Base-by-base conservation (phyloP, 768 basidiomycete species). In the Termitomyces sp. region DNA sequence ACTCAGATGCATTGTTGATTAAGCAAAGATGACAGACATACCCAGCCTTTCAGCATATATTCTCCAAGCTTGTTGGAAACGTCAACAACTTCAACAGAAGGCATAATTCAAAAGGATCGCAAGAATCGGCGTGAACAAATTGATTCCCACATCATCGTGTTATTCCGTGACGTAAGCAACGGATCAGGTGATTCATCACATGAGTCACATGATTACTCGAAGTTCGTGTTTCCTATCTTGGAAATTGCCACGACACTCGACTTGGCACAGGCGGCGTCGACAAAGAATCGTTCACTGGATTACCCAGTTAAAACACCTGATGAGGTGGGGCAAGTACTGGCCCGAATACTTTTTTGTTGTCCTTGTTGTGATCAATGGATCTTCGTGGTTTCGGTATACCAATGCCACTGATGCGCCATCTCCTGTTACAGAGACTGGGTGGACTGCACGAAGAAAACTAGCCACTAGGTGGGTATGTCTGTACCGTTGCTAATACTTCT, bases 1-100 rank as follows among this genome's bases (percentile, higher is more conserved):
- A 36, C 58, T 44, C 54, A 50, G 30, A 43, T 6, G 7, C n/a
- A n/a, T 38, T 33, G 8, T 38, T 13, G 9, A 35, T 13, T 12
- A 26, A 16, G 43, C 49, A 44, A 6, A 16, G 10, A 33, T 30
- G 7, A 28, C 38, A 26, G 13, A 67, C 76, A 60, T 59, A 89
- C 89, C 89, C 89, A 91, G 64, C 90, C 90, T 70, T 82, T 85
- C 63, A 91, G 74, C 84, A 93, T 84, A 61, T 82, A 87, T 62
- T 86, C 81, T 5, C 88, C 88, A 16, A 92, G 78, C 41, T 74
- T 79, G 59, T 72, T 72, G n/a, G 89, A 83, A 10, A 88, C 79
- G 65, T 87, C 81, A 43, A 77, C 70, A 23, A 20, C 20, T 14
- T 10, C 44, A 46, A 84, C 72, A 30, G 74, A 78, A 41, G 74